Evolutionary conservation across 176 grass and related monocot species (phyloP).

Genomic region (Cenchrus americanus): DNA sequence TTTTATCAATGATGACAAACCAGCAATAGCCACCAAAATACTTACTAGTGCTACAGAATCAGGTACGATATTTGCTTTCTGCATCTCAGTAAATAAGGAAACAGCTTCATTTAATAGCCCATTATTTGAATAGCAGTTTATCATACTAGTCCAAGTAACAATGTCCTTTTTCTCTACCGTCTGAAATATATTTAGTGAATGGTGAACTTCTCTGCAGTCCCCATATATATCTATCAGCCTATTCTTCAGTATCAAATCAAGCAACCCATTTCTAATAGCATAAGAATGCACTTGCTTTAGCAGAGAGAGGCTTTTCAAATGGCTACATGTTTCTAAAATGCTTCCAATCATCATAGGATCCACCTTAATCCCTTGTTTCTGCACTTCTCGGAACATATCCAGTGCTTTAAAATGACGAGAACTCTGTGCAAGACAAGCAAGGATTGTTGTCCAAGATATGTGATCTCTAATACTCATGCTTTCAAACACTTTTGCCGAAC

Average conservation of each 20-base stretch:
- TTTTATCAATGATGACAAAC: conserved; percentile 69
- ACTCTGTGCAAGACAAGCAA: conserved; percentile 66
- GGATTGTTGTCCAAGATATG: conserved; percentile 85
- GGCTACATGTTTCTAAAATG: conserved; percentile 66
- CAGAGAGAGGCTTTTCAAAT: conserved; percentile 49
- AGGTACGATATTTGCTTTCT: conserved; percentile 53
- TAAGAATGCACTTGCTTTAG: conserved; percentile 77
- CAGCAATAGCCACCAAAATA: conserved; percentile 55
- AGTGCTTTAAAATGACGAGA: conserved; percentile 56
- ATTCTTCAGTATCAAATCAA: conserved; percentile 81
- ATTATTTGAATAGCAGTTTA: conserved; percentile 59
- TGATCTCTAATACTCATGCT: conserved; percentile 62
- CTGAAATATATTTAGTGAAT: conserved; percentile 59
- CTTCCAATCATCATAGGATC: conserved; percentile 91
- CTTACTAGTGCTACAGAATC: conserved; percentile 76
- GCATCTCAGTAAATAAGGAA: conserved; percentile 67
- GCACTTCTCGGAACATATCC: conserved; percentile 53
- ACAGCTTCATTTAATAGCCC: conserved; percentile 66
- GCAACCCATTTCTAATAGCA: conserved; percentile 64
- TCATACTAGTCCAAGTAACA: conserved; percentile 88
- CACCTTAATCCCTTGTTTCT: conserved; percentile 55
- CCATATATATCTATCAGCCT: conserved; percentile 70
- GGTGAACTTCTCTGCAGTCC: conserved; percentile 50
- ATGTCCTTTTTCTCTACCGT: conserved; percentile 69
- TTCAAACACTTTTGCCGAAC: conserved; percentile 54